Base-by-base conservation (phyloP, 2,329 filamentous ascomycete genomes). In the Biscogniauxia mediterranea region DNA sequence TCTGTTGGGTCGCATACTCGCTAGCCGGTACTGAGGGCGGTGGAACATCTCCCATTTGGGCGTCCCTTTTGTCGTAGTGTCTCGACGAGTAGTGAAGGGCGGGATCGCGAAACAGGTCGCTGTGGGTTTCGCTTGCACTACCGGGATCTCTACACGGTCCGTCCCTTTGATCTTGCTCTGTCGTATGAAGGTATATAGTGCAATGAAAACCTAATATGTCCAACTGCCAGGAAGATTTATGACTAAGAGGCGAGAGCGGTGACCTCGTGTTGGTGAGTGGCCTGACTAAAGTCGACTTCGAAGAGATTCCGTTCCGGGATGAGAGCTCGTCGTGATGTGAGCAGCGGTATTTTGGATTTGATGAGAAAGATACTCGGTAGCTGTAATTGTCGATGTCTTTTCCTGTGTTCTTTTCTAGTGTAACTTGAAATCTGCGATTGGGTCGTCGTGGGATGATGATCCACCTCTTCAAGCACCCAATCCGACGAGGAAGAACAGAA, bases 11-110 rank as follows among this genome's bases (percentile, higher is more conserved):
- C 56, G 68, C 66, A 64, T 68, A 68, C 65, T 75, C 73, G 64
- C 60, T 66, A 66, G 68, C 66, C 63, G 69, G 62, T 60, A 69
- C 69, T 54, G 66, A 62, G 28, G 72, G 65, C 59, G 70, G 61
- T 61, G 70, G 67, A 66, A 69, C 64, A 70, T 76, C 74, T 70
- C 74, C 73, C 76, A 78, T 77, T 71, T 64, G 63, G 57, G 59
- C 61, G 67, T 61, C 57, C 61, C 58, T 58, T 26, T 62, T 55
- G 58, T 50, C 50, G 56, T 58, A 50, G 23, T 38, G 54, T 56
- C 60, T 64, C 56, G 58, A 64, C 42, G 49, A 21, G 51, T 63
- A 53, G 38, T 25, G 52, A 61, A 65, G 59, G 57, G 58, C 52
- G 63, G 66, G 56, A 56, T 66, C 42, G 60, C 32, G 49, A 56